Evolutionary conservation across 106 monocot species (phyloP), one percentile per base, ranked within the genome.

Genomic region (Amphibolis antarctica): DNA sequence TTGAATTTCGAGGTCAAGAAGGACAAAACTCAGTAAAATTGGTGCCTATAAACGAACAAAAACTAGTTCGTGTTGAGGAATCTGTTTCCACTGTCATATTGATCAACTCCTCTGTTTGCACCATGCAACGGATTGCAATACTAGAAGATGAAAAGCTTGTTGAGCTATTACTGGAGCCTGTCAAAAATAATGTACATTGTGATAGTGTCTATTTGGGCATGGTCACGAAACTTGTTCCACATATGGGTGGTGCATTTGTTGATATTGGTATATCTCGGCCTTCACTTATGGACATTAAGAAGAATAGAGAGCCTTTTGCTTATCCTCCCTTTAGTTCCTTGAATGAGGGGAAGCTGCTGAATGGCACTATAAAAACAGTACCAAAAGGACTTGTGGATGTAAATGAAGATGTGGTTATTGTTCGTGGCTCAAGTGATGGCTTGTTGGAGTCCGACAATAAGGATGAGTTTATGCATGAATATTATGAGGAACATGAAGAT

Each of bases 71-170:
- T 62, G n/a, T 52, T 36, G 74, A 67, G 28, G 77, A 86, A 65
- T 76, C 78, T 71, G 75, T 66, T 55, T 82, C 79, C 7, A 82
- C 78, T 56, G 69, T 84, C 44, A 86, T 94, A 70, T 57, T 94
- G 28, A 84, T 94, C 50, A 94, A 86, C 63, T 89, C 94, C 2
- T 89, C 89, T 44, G 72, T 84, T 21, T 94, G 89, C 66, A 89
- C 94, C 59, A 84, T 89, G 89, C 94, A 94, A 84, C 81, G 94
- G 70, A 89, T 94, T 64, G 89, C 94, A 45, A 79, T 94, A 13
- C 80, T 94, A 76, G 89, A 94, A 82, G 82, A 89, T 80, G 81
- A 60, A 29, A 86, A 86, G 17, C 81, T 94, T 17, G 94, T 94
- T 49, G 94, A 94, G 64, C 62, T 94, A 59, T 73, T 94, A 52